Percentiles rank a stretch among this genome's conserved stretches.
Evolutionary conservation across 1,284 basidiomycete genomes (phyloP).

Genomic region (Coniferiporia weirii): DNA sequence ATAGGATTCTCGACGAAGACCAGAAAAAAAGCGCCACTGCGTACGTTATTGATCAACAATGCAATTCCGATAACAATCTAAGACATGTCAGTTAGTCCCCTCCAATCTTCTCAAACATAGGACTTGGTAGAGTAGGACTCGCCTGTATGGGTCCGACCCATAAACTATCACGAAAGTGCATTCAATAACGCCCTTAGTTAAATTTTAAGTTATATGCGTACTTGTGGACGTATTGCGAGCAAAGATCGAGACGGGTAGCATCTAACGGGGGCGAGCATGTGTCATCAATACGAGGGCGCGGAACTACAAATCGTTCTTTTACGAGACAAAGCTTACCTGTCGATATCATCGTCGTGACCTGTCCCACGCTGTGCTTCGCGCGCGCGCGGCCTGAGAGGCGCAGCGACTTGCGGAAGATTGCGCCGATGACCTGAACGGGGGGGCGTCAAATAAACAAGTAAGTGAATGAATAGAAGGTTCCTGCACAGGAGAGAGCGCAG

Average conservation of each 20-base stretch:
- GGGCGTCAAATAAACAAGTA: background rate
- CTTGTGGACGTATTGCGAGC: conserved; percentile 46
- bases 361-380: conserved; percentile 53
- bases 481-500: background rate
- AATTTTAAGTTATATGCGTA: conserved; percentile 26
- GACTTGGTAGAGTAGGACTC: background rate
- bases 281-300: background rate
- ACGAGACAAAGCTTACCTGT: conserved; percentile 25
- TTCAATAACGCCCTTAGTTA: conserved; percentile 16
- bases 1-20: conserved; percentile 5
- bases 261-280: conserved; percentile 28
- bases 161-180: conserved; percentile 31
- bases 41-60: conserved; percentile 56
- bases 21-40: conserved; percentile 17
- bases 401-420: conserved; percentile 68
- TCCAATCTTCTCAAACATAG: background rate
- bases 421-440: conserved; percentile 48
- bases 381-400: conserved; percentile 63
- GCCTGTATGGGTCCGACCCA: conserved; percentile 56
- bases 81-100: background rate
- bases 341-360: conserved; percentile 70
- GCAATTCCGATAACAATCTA: conserved; percentile 60
- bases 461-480: background rate
- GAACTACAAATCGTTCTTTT: background rate
- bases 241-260: conserved; percentile 45